These are phyloP conservation scores for Rhodotorula graminis DNA, from an alignment of 768 basidiomycete genomes.

Conservation along the genomic window DNA sequence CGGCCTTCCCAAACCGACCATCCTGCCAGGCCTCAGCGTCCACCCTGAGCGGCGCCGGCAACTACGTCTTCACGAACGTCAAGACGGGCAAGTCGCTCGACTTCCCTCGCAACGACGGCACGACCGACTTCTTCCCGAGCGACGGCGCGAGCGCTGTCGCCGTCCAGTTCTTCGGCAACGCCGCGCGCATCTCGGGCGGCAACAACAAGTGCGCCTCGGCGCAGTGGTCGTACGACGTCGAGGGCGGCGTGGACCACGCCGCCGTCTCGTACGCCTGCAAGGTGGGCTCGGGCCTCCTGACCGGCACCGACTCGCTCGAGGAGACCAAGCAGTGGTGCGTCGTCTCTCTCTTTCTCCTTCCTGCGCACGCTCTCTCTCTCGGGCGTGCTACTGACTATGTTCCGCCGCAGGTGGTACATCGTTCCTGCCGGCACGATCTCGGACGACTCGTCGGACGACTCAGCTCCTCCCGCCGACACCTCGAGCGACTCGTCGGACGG, in stretches of 20 bases:
- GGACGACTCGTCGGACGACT: neutral
- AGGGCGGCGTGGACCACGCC: slow-evolving; percentile 32
- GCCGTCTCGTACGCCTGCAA: slow-evolving; percentile 35
- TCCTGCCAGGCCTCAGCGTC: slow-evolving; percentile 13
- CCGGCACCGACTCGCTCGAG: slow-evolving; percentile 33
- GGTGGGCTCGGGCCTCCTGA: slow-evolving; percentile 24
- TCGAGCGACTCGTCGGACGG: neutral
- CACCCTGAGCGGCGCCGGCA: slow-evolving; percentile 24
- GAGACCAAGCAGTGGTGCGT: slow-evolving; percentile 37
- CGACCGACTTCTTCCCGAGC: slow-evolving; percentile 32
- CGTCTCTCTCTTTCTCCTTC: neutral
- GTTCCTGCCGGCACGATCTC: slow-evolving; percentile 13
- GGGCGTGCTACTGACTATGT: too few species aligned
- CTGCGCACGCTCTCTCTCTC: too few species aligned
- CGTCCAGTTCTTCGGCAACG: slow-evolving; percentile 7
- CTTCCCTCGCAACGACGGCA: slow-evolving; percentile 8
- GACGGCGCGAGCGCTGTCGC: slow-evolving; percentile 8
- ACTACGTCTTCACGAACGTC: slow-evolving; percentile 35
- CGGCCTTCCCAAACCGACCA: neutral
- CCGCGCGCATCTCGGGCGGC: slow-evolving; percentile 32
- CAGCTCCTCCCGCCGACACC: neutral
- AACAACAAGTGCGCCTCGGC: slow-evolving; percentile 36
- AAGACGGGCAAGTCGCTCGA: slow-evolving; percentile 23
- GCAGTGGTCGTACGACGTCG: slow-evolving; percentile 10
- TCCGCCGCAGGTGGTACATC: slow-evolving; percentile 24